phyloP scores from a whole-genome alignment of 2,329 filamentous ascomycete genomes.

The Ascosphaera acerosa region DNA sequence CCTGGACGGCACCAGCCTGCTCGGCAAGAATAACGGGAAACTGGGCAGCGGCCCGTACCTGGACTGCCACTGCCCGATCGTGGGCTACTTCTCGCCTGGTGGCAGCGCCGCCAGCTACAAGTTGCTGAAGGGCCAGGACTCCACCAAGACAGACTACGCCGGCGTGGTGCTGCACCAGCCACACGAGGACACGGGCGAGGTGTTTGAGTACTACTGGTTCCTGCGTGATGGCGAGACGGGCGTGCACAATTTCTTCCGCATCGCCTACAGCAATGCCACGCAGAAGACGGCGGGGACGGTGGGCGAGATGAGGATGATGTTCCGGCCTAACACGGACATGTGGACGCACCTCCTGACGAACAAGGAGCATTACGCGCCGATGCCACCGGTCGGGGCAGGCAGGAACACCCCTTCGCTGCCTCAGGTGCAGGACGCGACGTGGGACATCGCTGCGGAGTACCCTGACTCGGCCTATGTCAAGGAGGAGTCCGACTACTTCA shows the following conservation, averaged over 20 bases:
- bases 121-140: constrained; percentile 27
- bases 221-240: constrained; percentile 36
- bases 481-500: constrained; percentile 35
- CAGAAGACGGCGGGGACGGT: constrained; percentile 31
- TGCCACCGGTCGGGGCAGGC: constrained; percentile 15
- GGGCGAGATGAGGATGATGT: constrained; percentile 35
- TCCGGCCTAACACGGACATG: constrained; percentile 31
- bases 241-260: constrained; percentile 33
- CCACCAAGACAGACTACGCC: constrained; percentile 26
- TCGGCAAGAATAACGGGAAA: constrained; percentile 21
- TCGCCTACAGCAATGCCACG: constrained; percentile 32
- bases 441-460: constrained; percentile 31
- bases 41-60: constrained; percentile 32
- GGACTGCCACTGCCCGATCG: constrained; percentile 36
- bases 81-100: constrained; percentile 34
- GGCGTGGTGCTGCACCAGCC: constrained; percentile 34
- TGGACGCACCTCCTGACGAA: constrained; percentile 39
- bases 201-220: constrained; percentile 40
- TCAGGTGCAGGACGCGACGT: constrained; percentile 37
- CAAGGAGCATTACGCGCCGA: constrained; percentile 27
- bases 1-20: constrained; percentile 27
- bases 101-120: constrained; percentile 23
- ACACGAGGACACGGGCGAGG: constrained; percentile 31
- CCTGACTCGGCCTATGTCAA: constrained; percentile 29
- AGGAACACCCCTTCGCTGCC: constrained; percentile 20